These are phyloP conservation scores for Eimeria tenella DNA, from an alignment of 169 alveolate genomes.

Conservation along the genomic window DNA sequence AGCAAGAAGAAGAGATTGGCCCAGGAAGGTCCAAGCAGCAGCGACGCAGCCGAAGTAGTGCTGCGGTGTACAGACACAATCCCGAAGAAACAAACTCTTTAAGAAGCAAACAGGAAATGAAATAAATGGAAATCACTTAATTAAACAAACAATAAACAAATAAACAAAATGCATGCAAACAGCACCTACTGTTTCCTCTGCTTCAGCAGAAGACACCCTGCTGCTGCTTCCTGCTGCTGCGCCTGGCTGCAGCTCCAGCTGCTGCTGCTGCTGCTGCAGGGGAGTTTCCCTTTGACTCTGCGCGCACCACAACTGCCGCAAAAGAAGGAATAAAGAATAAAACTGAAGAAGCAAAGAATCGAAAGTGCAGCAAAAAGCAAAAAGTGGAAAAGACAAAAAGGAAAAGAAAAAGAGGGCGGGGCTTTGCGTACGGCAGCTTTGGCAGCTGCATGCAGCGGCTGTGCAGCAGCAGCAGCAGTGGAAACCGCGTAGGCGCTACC, in stretches of 20 bases:
- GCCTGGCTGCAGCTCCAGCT: conserved; percentile 12
- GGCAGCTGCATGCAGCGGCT: background rate
- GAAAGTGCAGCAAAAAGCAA: background rate
- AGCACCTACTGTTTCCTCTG: background rate
- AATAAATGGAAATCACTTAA: background rate
- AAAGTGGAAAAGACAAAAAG: background rate
- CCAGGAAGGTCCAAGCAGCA: background rate
- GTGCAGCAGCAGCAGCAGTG: background rate
- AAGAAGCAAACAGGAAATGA: background rate
- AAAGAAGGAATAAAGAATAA: background rate
- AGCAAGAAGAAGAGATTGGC: conserved; percentile 20
- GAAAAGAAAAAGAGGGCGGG: no score
- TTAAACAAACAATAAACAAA: background rate
- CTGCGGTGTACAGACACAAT: background rate
- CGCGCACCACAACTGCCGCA: background rate
- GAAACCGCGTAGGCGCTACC: background rate
- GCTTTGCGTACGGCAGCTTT: background rate
- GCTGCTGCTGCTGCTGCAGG: conserved; percentile 12
- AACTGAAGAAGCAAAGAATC: background rate
- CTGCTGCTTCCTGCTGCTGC: background rate
- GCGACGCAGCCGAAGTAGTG: background rate
- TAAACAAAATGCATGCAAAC: background rate
- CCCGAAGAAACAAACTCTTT: background rate
- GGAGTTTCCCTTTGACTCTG: background rate
- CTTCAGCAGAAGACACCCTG: background rate